Base-by-base conservation (phyloP, 83 land plant genomes). In the Diphasiastrum complanatum region DNA sequence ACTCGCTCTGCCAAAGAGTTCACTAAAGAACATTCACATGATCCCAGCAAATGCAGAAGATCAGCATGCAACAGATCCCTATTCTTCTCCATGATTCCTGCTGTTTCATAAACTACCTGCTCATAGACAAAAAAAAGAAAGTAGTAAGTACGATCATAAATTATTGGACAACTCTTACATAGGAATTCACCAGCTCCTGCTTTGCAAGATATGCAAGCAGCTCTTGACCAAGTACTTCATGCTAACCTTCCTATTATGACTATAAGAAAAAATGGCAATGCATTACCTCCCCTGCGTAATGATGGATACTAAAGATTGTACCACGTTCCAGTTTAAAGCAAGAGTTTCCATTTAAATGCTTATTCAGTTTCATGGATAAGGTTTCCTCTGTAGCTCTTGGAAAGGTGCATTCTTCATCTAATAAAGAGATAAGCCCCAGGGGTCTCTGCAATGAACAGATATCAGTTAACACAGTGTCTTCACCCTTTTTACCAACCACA, bases 361-460 rank as follows among this genome's bases (percentile, higher is more conserved):
- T 81, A 72, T 83, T 83, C 5, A 93, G 81, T 74, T 93, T 93
- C 62, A 81, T 77, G 51, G 92, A 91, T 46, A 93, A 82, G 3
- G 96, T 83, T 36, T 83, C 36, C 64, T 89, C 96, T 36, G 89
- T 83, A 34, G 89, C 91, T 67, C 84, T 83, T 30, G 99, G 99
- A 51, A 93, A 93, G 14, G 84, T 89, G 65, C 96, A 93, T 58
- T 93, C 99, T 68, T 93, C 99, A 75, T 93, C 99, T 52, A 93
- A 66, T 31, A 93, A 63, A 29, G 96, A 89, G 52, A 89, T 65
- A 50, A 93, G 61, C 3, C 99, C 99, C 33, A 93, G 60, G 14
- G 99, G 99, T 76, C 84, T 86, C 98, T 89, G 87, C 69, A 74
- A n/a, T n/a, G n/a, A n/a, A n/a, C n/a, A n/a, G n/a, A n/a, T n/a